These are phyloP conservation scores for Candida smagusa DNA, from an alignment of 1,139 yeast genomes.

Conservation along the genomic window DNA sequence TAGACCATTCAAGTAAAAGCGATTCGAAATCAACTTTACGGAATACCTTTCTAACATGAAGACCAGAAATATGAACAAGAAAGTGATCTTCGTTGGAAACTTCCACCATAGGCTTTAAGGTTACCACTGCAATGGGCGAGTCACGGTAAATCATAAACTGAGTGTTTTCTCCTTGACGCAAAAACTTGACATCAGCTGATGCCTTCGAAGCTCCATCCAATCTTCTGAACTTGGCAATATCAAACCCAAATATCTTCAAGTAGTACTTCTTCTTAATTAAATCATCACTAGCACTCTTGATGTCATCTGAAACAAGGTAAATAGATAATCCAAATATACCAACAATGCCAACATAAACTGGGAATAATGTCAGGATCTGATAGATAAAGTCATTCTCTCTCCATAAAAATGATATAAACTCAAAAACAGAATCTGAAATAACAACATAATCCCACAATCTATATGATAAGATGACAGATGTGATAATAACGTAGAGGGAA, in stretches of 20 bases:
- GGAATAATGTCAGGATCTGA: constrained; percentile 25
- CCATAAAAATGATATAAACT: constrained; percentile 24
- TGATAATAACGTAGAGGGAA: constrained; percentile 20
- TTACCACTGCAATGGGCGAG: constrained; percentile 62
- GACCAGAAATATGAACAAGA: constrained; percentile 50
- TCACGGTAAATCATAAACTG: constrained; percentile 58
- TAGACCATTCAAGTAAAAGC: constrained; percentile 60
- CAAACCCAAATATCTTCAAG: constrained; percentile 49
- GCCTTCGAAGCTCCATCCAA: constrained; percentile 4
- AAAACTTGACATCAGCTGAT: constrained; percentile 23
- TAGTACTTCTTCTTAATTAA: constrained; percentile 31
- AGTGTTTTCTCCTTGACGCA: constrained; percentile 42
- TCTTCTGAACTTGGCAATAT: constrained; percentile 41
- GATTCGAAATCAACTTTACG: constrained; percentile 57
- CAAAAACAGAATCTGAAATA: constrained; percentile 33
- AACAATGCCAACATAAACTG: constrained; percentile 22
- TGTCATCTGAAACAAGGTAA: constrained; percentile 43
- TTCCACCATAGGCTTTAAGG: constrained; percentile 38
- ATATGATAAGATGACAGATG: constrained; percentile 21
- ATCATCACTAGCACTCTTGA: constrained; percentile 42
- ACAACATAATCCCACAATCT: constrained; percentile 34
- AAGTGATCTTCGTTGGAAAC: constrained; percentile 35
- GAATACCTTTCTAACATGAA: constrained; percentile 66
- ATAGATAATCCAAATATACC: constrained; percentile 29
- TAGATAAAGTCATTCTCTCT: constrained; percentile 25